Evolutionary conservation across 2,329 filamentous ascomycete species (phyloP).

Genomic region (Clarireedia paspali): DNA sequence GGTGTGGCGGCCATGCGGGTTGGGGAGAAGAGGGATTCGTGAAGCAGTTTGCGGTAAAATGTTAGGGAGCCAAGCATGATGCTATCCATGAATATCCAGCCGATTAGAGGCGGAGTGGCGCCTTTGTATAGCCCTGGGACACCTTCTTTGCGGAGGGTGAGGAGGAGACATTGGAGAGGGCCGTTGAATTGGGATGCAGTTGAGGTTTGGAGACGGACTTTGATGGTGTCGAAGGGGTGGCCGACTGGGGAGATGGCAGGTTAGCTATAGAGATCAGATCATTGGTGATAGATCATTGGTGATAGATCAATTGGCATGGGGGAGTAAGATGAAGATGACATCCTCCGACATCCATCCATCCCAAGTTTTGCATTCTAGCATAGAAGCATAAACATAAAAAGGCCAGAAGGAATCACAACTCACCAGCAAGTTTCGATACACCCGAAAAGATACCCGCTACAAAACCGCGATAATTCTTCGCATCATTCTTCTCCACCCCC

Average conservation of each 20-base stretch:
- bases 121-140: slow-evolving; percentile 87
- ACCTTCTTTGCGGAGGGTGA: slow-evolving; percentile 82
- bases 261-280: neutral
- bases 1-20: slow-evolving; percentile 28
- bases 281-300: no score
- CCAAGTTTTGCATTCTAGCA: neutral
- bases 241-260: slow-evolving; percentile 36
- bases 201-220: slow-evolving; percentile 90
- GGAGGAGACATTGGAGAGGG: slow-evolving; percentile 74
- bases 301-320: no score
- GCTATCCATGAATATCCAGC: slow-evolving; percentile 98
- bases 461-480: slow-evolving; percentile 78
- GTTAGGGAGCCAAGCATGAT: slow-evolving; percentile 88
- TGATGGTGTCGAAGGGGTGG: slow-evolving; percentile 88
- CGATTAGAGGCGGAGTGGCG: slow-evolving; percentile 81
- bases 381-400: neutral
- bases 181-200: slow-evolving; percentile 70
- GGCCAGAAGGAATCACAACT: slow-evolving; percentile 19
- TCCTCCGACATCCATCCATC: neutral
- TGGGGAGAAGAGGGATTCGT: slow-evolving; percentile 68
- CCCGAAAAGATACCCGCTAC: slow-evolving; percentile 95
- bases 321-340: neutral
- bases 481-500: slow-evolving; percentile 21
- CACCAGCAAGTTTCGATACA: slow-evolving; percentile 80
- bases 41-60: slow-evolving; percentile 77